These are phyloP conservation scores for Atractiella rhizophila DNA, from an alignment of 768 basidiomycete species.

Conservation along the genomic window DNA sequence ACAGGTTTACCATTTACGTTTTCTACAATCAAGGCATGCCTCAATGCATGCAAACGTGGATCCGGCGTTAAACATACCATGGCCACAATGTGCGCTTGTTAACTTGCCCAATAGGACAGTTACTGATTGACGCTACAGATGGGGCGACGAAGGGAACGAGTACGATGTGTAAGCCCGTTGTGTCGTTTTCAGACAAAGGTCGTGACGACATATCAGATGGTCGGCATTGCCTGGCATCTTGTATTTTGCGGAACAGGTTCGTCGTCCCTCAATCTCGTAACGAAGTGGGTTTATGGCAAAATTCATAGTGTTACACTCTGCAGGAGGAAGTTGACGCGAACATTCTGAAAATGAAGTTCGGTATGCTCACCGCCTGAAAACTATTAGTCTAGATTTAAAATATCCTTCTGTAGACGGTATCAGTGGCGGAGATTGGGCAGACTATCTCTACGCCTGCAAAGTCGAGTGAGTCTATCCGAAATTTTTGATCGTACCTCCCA, in stretches of 20 bases:
- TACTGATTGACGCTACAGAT: background rate
- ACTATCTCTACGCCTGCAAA: slow-evolving; percentile 14
- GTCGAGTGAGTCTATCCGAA: slow-evolving; percentile 7
- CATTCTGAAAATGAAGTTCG: slow-evolving; percentile 12
- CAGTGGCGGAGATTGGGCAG: slow-evolving; percentile 12
- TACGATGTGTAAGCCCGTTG: slow-evolving; percentile 4
- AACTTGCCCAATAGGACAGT: background rate
- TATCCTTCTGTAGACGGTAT: slow-evolving; percentile 12
- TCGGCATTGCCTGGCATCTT: slow-evolving; percentile 11
- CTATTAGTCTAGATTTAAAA: background rate
- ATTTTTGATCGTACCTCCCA: background rate
- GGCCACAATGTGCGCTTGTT: background rate
- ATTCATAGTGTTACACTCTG: slow-evolving; percentile 8
- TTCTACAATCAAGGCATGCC: slow-evolving; percentile 11
- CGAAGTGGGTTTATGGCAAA: background rate
- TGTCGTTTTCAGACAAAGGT: background rate
- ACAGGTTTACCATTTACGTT: slow-evolving; percentile 15
- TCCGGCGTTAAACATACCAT: slow-evolving; percentile 10
- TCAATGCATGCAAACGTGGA: slow-evolving; percentile 12
- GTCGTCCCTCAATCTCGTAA: background rate
- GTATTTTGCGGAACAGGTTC: slow-evolving; percentile 7
- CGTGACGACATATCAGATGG: background rate
- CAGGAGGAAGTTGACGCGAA: slow-evolving; percentile 12
- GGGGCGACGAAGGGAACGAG: slow-evolving; percentile 17
- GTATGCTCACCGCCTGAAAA: background rate